Percentiles rank a stretch among this genome's conserved stretches.
These are phyloP conservation scores for Chytridium lagenaria DNA, from an alignment of 371 early-diverging fungal genomes.

Conservation along the genomic window DNA sequence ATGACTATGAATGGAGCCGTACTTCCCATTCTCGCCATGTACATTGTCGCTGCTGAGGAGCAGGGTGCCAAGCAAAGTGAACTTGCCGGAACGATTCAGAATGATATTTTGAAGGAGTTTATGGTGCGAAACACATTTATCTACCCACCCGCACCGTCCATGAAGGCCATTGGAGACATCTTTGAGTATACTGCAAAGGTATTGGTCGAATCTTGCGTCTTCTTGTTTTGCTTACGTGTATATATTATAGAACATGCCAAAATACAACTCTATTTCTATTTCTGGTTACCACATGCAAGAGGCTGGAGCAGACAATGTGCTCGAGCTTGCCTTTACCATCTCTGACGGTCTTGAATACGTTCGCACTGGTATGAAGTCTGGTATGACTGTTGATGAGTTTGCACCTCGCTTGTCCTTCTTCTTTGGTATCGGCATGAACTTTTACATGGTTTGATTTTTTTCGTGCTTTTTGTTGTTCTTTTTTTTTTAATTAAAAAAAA, in stretches of 20 bases:
- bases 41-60: slow-evolving; percentile 84
- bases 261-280: slow-evolving; percentile 89
- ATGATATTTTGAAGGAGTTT: slow-evolving; percentile 89
- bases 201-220: neutral
- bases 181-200: slow-evolving; percentile 80
- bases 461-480: neutral
- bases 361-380: slow-evolving; percentile 60
- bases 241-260: slow-evolving; percentile 72
- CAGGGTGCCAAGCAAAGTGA: slow-evolving; percentile 80
- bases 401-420: slow-evolving; percentile 89
- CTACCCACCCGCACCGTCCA: slow-evolving; percentile 83
- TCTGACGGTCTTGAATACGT: slow-evolving; percentile 79
- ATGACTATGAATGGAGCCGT: slow-evolving; percentile 95
- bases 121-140: slow-evolving; percentile 93
- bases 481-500: neutral
- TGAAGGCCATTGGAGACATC: slow-evolving; percentile 86
- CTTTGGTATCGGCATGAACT: slow-evolving; percentile 92
- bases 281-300: slow-evolving; percentile 92
- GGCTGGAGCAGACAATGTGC: slow-evolving; percentile 83
- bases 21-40: slow-evolving; percentile 85
- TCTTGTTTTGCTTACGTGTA: slow-evolving; percentile 8
- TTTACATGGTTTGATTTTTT: slow-evolving; percentile 71
- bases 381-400: slow-evolving; percentile 85
- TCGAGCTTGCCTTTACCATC: slow-evolving; percentile 86
- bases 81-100: slow-evolving; percentile 85